Evolutionary conservation across 2,329 filamentous ascomycete species (phyloP).

Genomic region (Grosmannia huntii): DNA sequence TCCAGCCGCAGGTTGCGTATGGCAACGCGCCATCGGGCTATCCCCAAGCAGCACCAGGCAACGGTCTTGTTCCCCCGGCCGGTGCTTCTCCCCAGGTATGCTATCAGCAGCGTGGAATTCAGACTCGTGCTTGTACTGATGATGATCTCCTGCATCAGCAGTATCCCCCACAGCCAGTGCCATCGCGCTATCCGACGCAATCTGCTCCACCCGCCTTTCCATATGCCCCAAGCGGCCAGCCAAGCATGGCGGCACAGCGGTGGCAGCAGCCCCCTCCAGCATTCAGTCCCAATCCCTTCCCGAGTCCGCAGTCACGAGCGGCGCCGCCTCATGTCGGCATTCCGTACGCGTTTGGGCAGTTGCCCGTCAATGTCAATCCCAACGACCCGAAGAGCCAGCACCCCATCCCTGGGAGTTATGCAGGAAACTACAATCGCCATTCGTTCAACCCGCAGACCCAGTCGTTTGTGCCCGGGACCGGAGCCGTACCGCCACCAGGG

Average conservation of each 20-base stretch:
- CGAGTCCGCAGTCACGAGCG: conserved; percentile 13
- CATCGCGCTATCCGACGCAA: conserved; percentile 5
- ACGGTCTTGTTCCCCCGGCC: conserved; percentile 31
- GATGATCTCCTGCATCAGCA: conserved; percentile 7
- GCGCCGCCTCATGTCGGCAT: conserved; percentile 20
- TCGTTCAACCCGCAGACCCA: conserved; percentile 92
- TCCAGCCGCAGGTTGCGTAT: conserved; percentile 34
- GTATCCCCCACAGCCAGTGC: conserved; percentile 22
- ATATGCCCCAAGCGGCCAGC: conserved; percentile 22
- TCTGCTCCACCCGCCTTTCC: conserved; percentile 7
- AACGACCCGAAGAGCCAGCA: conserved; percentile 66
- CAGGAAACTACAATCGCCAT: conserved; percentile 48
- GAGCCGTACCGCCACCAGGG: conserved; percentile 25
- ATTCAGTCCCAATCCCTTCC: conserved; percentile 18
- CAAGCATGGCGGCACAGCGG: conserved; percentile 20
- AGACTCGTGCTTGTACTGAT: neutral
- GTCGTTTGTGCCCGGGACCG: conserved; percentile 63
- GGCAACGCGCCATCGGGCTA: conserved; percentile 29
- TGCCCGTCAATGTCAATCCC: conserved; percentile 56
- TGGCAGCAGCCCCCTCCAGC: conserved; percentile 17
- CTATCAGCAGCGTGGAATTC: conserved; percentile 7
- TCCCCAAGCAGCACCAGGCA: conserved; percentile 26
- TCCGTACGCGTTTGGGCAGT: conserved; percentile 68
- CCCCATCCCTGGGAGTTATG: conserved; percentile 68
- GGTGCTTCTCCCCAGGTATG: conserved; percentile 27